Conservation (phyloP, 1,284 basidiomycete species). For the Coriolopsis trogii region DNA sequence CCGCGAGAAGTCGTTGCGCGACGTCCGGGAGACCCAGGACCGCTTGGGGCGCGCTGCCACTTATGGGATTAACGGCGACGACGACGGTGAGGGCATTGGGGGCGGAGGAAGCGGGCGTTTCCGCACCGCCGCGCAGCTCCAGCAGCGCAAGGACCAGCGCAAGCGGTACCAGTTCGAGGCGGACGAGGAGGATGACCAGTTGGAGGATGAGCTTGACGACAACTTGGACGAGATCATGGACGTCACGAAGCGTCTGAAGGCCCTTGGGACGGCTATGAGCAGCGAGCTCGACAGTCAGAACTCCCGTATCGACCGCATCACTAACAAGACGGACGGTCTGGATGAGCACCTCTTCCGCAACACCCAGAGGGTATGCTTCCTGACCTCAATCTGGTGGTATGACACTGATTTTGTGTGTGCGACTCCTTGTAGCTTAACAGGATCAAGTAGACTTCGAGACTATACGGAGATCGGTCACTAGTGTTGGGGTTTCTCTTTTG, state of each 20-base stretch:
- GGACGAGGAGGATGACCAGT: constrained; percentile 94
- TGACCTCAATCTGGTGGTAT: too few relatives aligned
- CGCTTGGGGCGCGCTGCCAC: constrained; percentile 79
- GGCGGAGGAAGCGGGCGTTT: constrained; percentile 46
- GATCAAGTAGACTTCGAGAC: constrained; percentile 53
- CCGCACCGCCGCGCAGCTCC: constrained; percentile 50
- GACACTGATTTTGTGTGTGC: not conserved
- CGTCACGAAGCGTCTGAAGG: constrained; percentile 83
- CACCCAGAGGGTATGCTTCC: constrained; percentile 65
- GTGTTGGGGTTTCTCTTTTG: not conserved
- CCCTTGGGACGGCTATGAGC: constrained; percentile 83
- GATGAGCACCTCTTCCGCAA: constrained; percentile 68
- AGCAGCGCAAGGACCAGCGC: constrained; percentile 67
- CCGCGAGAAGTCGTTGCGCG: constrained; percentile 83
- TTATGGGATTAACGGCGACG: constrained; percentile 56
- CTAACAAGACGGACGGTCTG: constrained; percentile 67
- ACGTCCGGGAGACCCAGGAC: constrained; percentile 87
- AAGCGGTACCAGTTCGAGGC: constrained; percentile 93
- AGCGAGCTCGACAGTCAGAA: constrained; percentile 83
- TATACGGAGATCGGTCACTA: not conserved
- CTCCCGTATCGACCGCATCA: constrained; percentile 66
- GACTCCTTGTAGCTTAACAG: constrained; percentile 58
- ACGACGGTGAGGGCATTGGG: constrained; percentile 49
- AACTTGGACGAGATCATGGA: constrained; percentile 91
- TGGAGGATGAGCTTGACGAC: constrained; percentile 85